Conservation (phyloP, 202 grass and related monocot genomes). For the Cymbopogon flexuosus region DNA sequence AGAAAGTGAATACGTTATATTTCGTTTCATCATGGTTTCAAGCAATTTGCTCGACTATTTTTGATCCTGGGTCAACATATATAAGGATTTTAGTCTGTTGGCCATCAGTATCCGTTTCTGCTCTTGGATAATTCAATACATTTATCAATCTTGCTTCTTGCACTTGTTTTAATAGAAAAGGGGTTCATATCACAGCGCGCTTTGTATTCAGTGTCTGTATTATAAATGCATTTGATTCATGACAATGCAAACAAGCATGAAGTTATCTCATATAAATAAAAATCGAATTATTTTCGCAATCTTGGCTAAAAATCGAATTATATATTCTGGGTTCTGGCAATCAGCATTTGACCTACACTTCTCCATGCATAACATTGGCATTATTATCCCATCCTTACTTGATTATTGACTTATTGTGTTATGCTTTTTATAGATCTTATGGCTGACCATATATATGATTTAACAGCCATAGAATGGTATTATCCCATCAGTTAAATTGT, state of each 20-base stretch:
- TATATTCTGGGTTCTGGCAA: too few relatives aligned
- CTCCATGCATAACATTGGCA: background rate
- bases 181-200: background rate
- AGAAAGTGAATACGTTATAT: background rate
- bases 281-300: background rate
- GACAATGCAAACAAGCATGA: background rate
- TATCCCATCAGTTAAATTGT: slow-evolving; percentile 1
- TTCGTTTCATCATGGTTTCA: background rate
- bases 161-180: background rate
- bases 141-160: background rate
- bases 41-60: background rate
- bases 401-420: background rate
- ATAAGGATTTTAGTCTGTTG: background rate
- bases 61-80: background rate
- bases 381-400: background rate
- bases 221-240: slow-evolving; percentile 9
- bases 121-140: background rate
- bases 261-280: background rate
- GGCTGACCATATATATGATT: background rate
- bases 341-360: background rate
- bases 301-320: background rate
- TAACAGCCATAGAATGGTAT: background rate
- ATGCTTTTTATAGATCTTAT: background rate
- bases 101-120: background rate
- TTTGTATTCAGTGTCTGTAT: background rate